These are phyloP conservation scores for Phytophthora tentaculata DNA, from an alignment of 352 stramenopile species.

Conservation along the genomic window DNA sequence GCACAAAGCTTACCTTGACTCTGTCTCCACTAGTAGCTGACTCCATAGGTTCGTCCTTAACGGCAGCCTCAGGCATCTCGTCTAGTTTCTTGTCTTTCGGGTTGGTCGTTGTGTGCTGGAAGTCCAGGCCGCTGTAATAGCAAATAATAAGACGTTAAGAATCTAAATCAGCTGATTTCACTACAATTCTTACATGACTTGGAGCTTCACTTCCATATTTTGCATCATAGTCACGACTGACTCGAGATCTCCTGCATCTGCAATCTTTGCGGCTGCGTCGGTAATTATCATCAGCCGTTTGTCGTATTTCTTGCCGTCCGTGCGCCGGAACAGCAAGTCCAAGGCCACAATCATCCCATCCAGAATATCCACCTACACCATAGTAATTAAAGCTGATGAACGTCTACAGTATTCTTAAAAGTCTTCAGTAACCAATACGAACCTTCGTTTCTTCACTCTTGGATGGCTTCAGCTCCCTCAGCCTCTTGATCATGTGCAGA, in stretches of 20 bases:
- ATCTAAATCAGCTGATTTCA: too few species aligned
- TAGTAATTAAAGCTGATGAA: neutral
- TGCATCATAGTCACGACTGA: slow-evolving; percentile 78
- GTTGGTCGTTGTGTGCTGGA: slow-evolving; percentile 55
- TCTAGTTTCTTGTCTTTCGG: slow-evolving; percentile 34
- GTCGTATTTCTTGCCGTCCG: slow-evolving; percentile 81
- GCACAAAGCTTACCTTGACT: slow-evolving; percentile 29
- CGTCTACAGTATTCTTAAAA: neutral
- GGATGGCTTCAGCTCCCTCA: slow-evolving; percentile 47
- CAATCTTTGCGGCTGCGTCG: slow-evolving; percentile 67
- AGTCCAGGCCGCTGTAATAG: slow-evolving; percentile 69
- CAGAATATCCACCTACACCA: slow-evolving; percentile 65
- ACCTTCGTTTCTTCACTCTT: slow-evolving; percentile 37
- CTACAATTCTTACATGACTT: slow-evolving; percentile 70
- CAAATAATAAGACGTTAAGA: too few species aligned
- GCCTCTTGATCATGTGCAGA: slow-evolving; percentile 63
- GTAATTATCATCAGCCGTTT: slow-evolving; percentile 82
- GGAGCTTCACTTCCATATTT: slow-evolving; percentile 79
- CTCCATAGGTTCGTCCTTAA: slow-evolving; percentile 38
- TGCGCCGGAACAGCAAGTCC: slow-evolving; percentile 78
- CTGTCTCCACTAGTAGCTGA: slow-evolving; percentile 7
- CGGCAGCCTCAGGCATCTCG: slow-evolving; percentile 11
- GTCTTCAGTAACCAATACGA: neutral
- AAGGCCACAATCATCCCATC: slow-evolving; percentile 85
- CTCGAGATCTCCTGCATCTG: slow-evolving; percentile 68